These are phyloP conservation scores for Microascus cirrosus DNA, from an alignment of 2,329 filamentous ascomycete genomes.

Conservation along the genomic window DNA sequence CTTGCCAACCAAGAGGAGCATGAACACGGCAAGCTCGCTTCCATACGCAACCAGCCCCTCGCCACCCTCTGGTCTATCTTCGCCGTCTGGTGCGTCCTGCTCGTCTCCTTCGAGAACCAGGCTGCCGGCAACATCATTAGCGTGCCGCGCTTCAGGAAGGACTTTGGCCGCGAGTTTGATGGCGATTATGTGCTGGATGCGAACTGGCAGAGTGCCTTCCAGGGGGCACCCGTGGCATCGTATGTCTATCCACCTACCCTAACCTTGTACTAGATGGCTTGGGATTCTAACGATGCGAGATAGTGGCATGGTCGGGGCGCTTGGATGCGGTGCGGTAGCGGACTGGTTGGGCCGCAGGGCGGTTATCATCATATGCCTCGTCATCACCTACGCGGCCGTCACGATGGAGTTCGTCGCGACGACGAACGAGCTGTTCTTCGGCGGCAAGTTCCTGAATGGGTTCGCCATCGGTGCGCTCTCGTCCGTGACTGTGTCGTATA, in stretches of 20 bases:
- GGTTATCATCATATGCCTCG: conserved; percentile 20
- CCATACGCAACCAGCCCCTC: conserved; percentile 14
- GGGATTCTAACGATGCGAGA: no score
- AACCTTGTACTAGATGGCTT: no score
- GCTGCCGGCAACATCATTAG: conserved; percentile 25
- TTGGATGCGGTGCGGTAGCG: conserved; percentile 20
- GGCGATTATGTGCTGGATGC: conserved; percentile 16
- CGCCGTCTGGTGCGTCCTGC: conserved; percentile 25
- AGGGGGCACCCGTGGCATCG: conserved; percentile 25
- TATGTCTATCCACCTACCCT: no score
- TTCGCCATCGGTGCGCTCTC: conserved; percentile 16
- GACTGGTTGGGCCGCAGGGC: conserved; percentile 21
- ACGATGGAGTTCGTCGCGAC: conserved; percentile 27
- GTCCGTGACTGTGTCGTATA: conserved; percentile 13
- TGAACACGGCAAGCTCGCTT: conserved; percentile 10
- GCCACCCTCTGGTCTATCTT: conserved; percentile 22
- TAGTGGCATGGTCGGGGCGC: no score
- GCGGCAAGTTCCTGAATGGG: conserved; percentile 28
- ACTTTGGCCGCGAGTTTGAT: conserved; percentile 17
- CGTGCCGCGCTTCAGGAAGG: conserved; percentile 31
- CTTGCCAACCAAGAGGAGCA: conserved; percentile 15
- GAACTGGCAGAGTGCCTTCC: conserved; percentile 32
- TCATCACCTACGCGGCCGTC: conserved; percentile 23
- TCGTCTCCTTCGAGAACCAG: conserved; percentile 28
- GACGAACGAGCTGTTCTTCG: conserved; percentile 24